These are phyloP conservation scores for Scheffersomyces titani DNA, from an alignment of 1,139 yeast species.

Conservation along the genomic window DNA sequence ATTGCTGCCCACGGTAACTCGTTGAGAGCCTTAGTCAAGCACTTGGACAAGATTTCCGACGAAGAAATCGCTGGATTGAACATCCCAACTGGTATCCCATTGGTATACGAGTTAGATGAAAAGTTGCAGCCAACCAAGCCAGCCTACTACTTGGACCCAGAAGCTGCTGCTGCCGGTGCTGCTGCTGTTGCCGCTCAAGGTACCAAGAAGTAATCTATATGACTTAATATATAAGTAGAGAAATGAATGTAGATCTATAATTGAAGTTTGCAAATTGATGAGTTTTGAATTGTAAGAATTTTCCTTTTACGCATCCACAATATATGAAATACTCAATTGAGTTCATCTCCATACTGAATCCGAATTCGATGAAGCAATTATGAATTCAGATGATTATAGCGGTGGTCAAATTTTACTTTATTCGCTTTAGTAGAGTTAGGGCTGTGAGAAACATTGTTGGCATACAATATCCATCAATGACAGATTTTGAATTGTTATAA, in stretches of 20 bases:
- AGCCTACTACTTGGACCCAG: slow-evolving; percentile 97
- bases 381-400: background rate
- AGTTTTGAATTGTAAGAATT: too few species aligned
- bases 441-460: background rate
- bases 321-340: background rate
- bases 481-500: background rate
- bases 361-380: background rate
- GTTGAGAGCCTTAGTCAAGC: slow-evolving; percentile 93
- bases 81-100: slow-evolving; percentile 99
- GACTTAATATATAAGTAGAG: background rate
- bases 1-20: slow-evolving; percentile 99
- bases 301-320: background rate
- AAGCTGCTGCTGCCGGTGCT: slow-evolving; percentile 99
- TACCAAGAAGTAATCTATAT: slow-evolving; percentile 39
- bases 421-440: background rate
- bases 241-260: background rate
- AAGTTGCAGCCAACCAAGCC: slow-evolving; percentile 88
- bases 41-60: slow-evolving; percentile 92
- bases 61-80: slow-evolving; percentile 90
- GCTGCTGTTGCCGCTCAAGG: slow-evolving; percentile 99
- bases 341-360: too few species aligned
- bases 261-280: background rate
- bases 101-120: slow-evolving; percentile 93
- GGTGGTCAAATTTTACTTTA: too few species aligned
- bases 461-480: background rate